Conservation (phyloP, 139 green algal species). For the Eudorina sp. region DNA sequence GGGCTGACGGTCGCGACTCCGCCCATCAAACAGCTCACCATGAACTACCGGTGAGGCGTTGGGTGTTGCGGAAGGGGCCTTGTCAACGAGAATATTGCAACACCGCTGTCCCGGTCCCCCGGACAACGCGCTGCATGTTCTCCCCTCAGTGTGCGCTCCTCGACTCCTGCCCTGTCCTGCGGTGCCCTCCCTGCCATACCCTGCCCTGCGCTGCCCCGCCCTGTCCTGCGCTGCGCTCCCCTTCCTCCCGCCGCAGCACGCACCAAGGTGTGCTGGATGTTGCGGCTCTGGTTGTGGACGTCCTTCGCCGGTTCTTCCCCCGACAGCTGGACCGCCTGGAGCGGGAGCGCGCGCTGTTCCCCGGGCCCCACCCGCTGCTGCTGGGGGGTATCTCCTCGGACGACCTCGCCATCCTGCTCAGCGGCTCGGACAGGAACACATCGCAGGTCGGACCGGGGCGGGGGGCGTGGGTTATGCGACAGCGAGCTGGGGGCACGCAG, state of each 20-base stretch:
- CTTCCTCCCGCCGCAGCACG: not conserved
- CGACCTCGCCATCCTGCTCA: slow-evolving; percentile 75
- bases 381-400: slow-evolving; percentile 52
- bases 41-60: slow-evolving; percentile 40
- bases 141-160: no score
- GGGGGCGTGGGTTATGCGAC: no score
- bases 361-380: slow-evolving; percentile 74
- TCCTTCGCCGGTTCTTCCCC: slow-evolving; percentile 77
- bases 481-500: no score
- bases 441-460: slow-evolving; percentile 50
- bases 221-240: not conserved
- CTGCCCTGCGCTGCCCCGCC: not conserved
- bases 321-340: slow-evolving; percentile 67
- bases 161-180: no score
- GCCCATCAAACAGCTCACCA: slow-evolving; percentile 48
- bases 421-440: slow-evolving; percentile 57
- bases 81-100: no score
- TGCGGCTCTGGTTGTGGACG: slow-evolving; percentile 72
- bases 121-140: no score
- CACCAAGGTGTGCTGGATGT: slow-evolving; percentile 77
- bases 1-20: slow-evolving; percentile 47
- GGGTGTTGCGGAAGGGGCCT: no score
- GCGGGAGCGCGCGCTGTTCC: slow-evolving; percentile 77
- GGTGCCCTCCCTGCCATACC: not conserved
- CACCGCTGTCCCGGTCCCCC: no score